Evolutionary conservation across 2,329 filamentous ascomycete species (phyloP).

Genomic region (Intubia oerlemansii): DNA sequence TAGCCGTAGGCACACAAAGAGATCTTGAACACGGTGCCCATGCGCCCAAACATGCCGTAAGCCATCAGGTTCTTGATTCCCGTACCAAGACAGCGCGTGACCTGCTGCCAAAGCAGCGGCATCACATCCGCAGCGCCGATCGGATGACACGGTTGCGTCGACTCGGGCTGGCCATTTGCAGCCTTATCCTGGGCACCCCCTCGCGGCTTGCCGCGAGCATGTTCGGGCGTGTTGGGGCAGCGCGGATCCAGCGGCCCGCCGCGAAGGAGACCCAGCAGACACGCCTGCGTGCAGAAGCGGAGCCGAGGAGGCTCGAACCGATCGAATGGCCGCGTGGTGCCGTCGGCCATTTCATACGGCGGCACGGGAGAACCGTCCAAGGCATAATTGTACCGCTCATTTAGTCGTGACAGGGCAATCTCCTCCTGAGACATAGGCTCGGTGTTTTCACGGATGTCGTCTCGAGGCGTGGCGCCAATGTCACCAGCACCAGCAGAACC

Average conservation of each 20-base stretch:
- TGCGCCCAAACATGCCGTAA: not conserved
- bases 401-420: no score
- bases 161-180: no score
- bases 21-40: conserved; percentile 3
- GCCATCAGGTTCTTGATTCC: not conserved
- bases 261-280: not conserved
- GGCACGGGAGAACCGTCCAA: no score
- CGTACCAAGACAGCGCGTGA: not conserved
- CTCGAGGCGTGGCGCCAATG: no score
- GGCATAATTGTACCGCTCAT: no score
- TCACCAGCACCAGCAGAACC: not conserved
- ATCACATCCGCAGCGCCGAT: not conserved
- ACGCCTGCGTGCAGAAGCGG: conserved; percentile 1
- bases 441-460: no score
- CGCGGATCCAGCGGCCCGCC: not conserved
- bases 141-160: not conserved
- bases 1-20: not conserved
- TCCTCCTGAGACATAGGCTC: no score
- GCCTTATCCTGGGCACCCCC: no score
- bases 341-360: no score
- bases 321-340: not conserved
- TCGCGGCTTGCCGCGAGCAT: not conserved
- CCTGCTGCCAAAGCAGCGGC: not conserved
- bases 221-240: conserved; percentile 1
- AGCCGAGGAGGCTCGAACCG: not conserved